A percentile compares a stretch with the other conserved stretches of the same genome.
Evolutionary conservation across 768 basidiomycete species (phyloP).

Genomic region (Butyriboletus loyo): DNA sequence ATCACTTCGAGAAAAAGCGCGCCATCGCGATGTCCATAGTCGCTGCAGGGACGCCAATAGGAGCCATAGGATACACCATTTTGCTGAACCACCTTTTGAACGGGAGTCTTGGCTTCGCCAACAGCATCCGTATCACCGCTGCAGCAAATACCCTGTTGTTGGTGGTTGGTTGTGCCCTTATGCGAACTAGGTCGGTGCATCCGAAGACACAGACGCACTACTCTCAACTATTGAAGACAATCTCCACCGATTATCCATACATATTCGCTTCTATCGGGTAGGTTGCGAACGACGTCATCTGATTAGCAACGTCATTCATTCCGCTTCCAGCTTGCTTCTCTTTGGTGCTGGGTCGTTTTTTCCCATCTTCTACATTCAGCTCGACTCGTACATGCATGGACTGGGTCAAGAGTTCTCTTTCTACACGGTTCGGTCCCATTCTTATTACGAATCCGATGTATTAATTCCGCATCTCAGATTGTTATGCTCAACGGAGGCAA

Average conservation of each 20-base stretch:
- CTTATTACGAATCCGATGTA: neutral
- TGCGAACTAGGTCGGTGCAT: slow-evolving; percentile 40
- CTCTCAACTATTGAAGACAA: slow-evolving; percentile 15
- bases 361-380: slow-evolving; percentile 49
- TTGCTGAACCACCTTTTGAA: slow-evolving; percentile 28
- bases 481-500: slow-evolving; percentile 38
- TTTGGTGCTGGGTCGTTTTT: slow-evolving; percentile 22
- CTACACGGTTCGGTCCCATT: slow-evolving; percentile 41
- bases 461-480: slow-evolving; percentile 23
- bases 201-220: slow-evolving; percentile 10
- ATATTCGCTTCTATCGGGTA: slow-evolving; percentile 26
- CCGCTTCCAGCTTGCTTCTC: slow-evolving; percentile 11
- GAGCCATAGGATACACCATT: slow-evolving; percentile 21
- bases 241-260: slow-evolving; percentile 22
- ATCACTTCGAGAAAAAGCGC: slow-evolving; percentile 42
- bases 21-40: slow-evolving; percentile 43
- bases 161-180: slow-evolving; percentile 30
- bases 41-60: slow-evolving; percentile 34
- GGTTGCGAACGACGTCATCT: neutral
- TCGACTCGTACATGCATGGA: slow-evolving; percentile 50
- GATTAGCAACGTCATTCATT: neutral
- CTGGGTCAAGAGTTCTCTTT: slow-evolving; percentile 48
- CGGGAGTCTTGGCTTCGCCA: slow-evolving; percentile 34
- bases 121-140: slow-evolving; percentile 45
- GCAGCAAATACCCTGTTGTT: slow-evolving; percentile 39